Conservation (phyloP, 176 grass and related monocot species). For the Oryza nivara region DNA sequence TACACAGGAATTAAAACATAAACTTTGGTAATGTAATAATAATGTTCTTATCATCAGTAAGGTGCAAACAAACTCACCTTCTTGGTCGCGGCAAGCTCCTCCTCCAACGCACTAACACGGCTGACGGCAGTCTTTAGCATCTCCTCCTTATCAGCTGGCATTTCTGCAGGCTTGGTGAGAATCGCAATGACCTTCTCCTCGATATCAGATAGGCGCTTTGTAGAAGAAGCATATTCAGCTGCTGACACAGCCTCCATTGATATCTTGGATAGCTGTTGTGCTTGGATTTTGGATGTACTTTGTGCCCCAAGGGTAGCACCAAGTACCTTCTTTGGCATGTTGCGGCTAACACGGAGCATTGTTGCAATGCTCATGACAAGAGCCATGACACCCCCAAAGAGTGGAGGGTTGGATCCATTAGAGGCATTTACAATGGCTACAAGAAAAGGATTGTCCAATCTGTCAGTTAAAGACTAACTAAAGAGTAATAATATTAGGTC, state of each 20-base stretch:
- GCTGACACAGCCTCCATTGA: conserved; percentile 31
- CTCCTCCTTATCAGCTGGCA: conserved; percentile 76
- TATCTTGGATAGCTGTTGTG: conserved; percentile 27
- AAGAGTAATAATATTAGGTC: background rate
- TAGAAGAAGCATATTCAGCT: conserved; percentile 37
- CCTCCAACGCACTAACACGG: conserved; percentile 69
- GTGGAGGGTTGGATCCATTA: conserved; percentile 56
- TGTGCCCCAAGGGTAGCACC: conserved; percentile 8
- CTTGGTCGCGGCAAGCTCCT: conserved; percentile 86
- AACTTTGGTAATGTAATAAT: background rate
- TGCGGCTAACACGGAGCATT: conserved; percentile 64
- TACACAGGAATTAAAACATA: background rate
- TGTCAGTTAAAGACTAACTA: conserved; percentile 1
- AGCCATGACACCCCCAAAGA: conserved; percentile 69
- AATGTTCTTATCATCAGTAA: background rate
- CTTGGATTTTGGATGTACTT: conserved; percentile 26
- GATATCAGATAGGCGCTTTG: conserved; percentile 73
- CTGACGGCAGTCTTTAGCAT: conserved; percentile 74
- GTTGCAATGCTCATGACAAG: conserved; percentile 82
- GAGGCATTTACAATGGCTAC: conserved; percentile 58
- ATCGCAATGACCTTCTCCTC: conserved; percentile 80
- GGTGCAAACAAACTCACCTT: conserved; percentile 52
- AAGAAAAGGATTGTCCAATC: conserved; percentile 9
- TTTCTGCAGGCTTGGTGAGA: conserved; percentile 46
- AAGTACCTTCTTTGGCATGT: conserved; percentile 62